Evolutionary conservation across 371 early-diverging fungal genomes (phyloP).

Genomic region (Mucor circinelloides): DNA sequence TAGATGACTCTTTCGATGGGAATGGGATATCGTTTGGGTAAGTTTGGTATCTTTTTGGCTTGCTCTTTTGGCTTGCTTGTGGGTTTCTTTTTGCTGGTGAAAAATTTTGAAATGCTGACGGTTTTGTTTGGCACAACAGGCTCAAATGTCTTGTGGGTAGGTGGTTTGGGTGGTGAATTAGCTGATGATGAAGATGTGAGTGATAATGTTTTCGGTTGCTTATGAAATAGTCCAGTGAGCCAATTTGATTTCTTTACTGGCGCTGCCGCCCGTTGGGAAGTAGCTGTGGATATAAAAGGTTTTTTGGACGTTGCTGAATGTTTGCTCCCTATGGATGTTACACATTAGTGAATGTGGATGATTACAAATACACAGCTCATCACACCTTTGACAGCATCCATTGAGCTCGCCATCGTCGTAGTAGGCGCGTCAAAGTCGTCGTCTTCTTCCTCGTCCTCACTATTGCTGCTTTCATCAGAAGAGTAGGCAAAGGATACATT

Average conservation of each 20-base stretch:
- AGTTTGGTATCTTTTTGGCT: background rate
- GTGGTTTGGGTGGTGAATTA: background rate
- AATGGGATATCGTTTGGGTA: slow-evolving; percentile 1
- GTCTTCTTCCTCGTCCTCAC: background rate
- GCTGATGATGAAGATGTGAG: background rate
- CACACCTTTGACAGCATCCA: background rate
- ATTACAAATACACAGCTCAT: background rate
- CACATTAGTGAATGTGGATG: background rate
- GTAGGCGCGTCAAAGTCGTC: background rate
- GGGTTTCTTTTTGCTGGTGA: background rate
- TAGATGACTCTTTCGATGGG: background rate
- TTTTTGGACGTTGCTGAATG: background rate
- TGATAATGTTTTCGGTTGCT: background rate
- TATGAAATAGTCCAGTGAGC: background rate
- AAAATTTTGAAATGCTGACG: background rate
- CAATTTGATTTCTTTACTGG: background rate
- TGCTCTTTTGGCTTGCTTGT: background rate
- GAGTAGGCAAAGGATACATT: background rate
- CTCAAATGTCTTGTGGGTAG: background rate
- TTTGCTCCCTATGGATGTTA: background rate
- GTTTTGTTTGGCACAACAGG: background rate
- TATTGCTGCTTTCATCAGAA: background rate
- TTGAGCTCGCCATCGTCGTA: background rate
- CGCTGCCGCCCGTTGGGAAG: background rate
- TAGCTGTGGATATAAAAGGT: background rate